These are phyloP conservation scores for Cyphellophora attinorum DNA, from an alignment of 2,329 filamentous ascomycete genomes.

Conservation along the genomic window DNA sequence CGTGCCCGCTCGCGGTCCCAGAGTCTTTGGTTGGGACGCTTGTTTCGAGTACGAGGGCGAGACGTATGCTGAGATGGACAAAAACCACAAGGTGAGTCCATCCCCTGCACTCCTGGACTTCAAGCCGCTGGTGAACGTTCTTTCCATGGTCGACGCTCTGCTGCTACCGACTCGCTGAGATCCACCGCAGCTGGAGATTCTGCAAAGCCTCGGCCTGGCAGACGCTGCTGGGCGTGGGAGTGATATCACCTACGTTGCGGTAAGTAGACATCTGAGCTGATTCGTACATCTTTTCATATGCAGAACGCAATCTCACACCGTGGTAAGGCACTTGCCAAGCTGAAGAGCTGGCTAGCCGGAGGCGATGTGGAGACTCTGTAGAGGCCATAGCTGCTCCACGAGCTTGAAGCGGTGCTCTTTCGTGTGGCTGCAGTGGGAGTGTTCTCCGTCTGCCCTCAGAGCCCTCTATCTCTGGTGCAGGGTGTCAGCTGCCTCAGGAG, in stretches of 20 bases:
- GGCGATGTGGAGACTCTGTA: constrained; percentile 18
- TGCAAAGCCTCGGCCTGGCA: not conserved
- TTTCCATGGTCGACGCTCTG: too few species aligned
- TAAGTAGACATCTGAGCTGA: not conserved
- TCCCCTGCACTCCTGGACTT: constrained; percentile 1
- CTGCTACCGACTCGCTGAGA: too few species aligned
- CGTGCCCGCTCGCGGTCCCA: constrained; percentile 70
- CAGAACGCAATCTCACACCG: constrained; percentile 87
- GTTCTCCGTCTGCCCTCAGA: too few species aligned
- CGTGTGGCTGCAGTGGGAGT: too few species aligned
- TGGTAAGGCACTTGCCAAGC: constrained; percentile 72
- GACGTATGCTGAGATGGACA: constrained; percentile 96
- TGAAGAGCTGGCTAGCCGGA: constrained; percentile 68
- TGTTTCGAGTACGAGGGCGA: constrained; percentile 89
- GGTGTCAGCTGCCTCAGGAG: too few species aligned
- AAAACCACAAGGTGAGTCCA: constrained; percentile 66
- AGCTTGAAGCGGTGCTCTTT: too few species aligned
- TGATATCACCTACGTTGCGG: not conserved
- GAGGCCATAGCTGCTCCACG: too few species aligned
- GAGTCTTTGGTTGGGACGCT: constrained; percentile 87
- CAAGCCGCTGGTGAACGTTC: too few species aligned
- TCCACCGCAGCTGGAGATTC: not conserved
- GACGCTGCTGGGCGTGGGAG: not conserved
- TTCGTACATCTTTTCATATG: constrained; percentile 2
- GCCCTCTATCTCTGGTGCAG: too few species aligned